A percentile compares a stretch with the other conserved stretches of the same genome.
These are phyloP conservation scores for Aspergillus sp. DNA, from an alignment of 2,329 filamentous ascomycete species.

Conservation along the genomic window DNA sequence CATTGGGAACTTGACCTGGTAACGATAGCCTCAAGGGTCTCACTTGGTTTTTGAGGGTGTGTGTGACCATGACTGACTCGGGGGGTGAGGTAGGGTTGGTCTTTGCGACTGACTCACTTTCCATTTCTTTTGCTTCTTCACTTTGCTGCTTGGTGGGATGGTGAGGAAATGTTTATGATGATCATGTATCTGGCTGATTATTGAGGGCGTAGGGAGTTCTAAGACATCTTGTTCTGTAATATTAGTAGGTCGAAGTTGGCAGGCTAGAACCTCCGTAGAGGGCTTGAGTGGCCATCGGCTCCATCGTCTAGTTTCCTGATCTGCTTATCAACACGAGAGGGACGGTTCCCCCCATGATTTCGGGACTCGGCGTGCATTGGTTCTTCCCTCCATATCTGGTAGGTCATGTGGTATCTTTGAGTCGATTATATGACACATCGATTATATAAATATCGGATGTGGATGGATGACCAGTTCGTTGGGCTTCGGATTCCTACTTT, in stretches of 20 bases:
- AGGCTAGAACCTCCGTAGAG: neutral
- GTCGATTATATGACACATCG: neutral
- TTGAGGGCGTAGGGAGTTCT: too few relatives aligned
- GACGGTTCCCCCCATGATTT: neutral
- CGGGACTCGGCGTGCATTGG: neutral
- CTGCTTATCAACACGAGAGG: neutral
- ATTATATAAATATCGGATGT: slow-evolving; percentile 4
- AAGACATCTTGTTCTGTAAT: too few relatives aligned
- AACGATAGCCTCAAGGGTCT: too few relatives aligned
- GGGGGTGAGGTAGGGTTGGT: too few relatives aligned
- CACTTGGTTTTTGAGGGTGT: too few relatives aligned
- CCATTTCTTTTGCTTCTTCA: too few relatives aligned
- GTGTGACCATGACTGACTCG: too few relatives aligned
- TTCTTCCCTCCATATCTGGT: neutral
- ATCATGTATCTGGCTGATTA: too few relatives aligned
- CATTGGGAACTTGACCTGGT: neutral
- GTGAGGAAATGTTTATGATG: too few relatives aligned
- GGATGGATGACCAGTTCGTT: neutral
- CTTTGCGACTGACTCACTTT: too few relatives aligned
- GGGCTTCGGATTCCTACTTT: too few relatives aligned
- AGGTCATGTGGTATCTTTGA: neutral
- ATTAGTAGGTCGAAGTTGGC: neutral
- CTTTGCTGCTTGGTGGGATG: too few relatives aligned
- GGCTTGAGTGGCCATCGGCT: neutral
- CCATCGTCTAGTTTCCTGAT: neutral